Evolutionary conservation across 257 asterid species (phyloP).

Genomic region (Leonotis leonurus): DNA sequence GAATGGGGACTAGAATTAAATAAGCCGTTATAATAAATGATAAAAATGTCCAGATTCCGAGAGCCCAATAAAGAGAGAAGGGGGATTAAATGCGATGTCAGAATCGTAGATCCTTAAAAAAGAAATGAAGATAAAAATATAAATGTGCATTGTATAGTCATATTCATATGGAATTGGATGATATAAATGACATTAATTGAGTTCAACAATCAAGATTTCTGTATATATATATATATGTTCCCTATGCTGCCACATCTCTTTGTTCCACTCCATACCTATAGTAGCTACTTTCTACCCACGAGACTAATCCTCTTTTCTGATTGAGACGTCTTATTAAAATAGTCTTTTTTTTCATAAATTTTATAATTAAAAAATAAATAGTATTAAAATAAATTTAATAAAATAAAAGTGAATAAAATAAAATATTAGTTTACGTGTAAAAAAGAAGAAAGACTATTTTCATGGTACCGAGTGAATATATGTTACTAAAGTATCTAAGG

Average conservation of each 20-base stretch:
- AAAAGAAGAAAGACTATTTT: too few relatives aligned
- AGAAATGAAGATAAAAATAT: too few relatives aligned
- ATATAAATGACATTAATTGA: not conserved
- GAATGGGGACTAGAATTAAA: not conserved
- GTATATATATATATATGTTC: conserved; percentile 31
- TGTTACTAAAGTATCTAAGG: too few relatives aligned
- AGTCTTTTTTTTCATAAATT: too few relatives aligned
- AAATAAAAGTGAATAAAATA: too few relatives aligned
- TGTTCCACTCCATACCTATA: conserved; percentile 28
- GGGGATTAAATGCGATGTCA: not conserved
- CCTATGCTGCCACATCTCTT: conserved; percentile 54
- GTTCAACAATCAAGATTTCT: not conserved
- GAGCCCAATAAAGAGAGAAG: not conserved
- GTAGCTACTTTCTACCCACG: too few relatives aligned
- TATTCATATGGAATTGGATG: not conserved
- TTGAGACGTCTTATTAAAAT: too few relatives aligned
- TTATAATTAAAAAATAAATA: too few relatives aligned
- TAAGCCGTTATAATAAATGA: conserved; percentile 2
- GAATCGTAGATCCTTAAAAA: not conserved
- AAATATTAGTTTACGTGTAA: too few relatives aligned
- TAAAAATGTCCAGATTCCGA: not conserved
- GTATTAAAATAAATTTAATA: too few relatives aligned
- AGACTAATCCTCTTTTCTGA: too few relatives aligned
- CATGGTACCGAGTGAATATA: too few relatives aligned
- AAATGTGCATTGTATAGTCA: not conserved